Base-by-base conservation (phyloP, 192 early-diverging fungal genomes). In the Entomortierella chlamydospora region DNA sequence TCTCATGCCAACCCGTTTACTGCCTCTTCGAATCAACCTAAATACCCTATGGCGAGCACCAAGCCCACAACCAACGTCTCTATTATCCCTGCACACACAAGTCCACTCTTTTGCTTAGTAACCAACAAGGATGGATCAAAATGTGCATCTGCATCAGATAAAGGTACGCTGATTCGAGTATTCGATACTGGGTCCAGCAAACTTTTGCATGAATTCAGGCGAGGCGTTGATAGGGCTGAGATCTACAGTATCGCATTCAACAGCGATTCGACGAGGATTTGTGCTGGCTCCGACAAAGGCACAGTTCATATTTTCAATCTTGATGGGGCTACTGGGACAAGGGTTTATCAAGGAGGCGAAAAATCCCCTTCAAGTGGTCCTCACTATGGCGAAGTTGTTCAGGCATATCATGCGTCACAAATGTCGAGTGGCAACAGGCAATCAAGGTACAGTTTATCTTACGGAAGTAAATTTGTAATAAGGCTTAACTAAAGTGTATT, bases 241-340 rank as follows among this genome's bases (percentile, higher is more conserved):
- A 97, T 99, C 26, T 96, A 91, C 82, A 78, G 89, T 52, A 93
- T 99, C 49, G 92, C 94, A n/a, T 97, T 98, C 71, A 92, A 91
- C 56, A 84, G 85, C 42, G 91, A 92, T 53, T 89, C 85, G n/a
- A 93, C 89, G 1, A 83, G 91, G 15, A 81, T 98, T 34, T 93
- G 92, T 67, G 94, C 95, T 23, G 91, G 95, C 8, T 95, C 93
- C 0, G 95, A 97, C 83, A 96, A 96, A 62, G 95, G 93, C 18
- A 98, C 97, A 1, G 90, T 97, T 8, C 97, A 98, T 73, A 85
- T 98, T 12, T 98, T 98, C 68, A 93, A 95, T 58, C 87, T 98
- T 18, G 91, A 93, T 65, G 82, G 86, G 11, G 71, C 83, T 0
- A 70, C 80, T 4, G 83, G 82, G 17, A 64, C 82, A 11, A 57